Evolutionary conservation across 495 filamentous ascomycete genomes (phyloP), one percentile per base, ranked within the genome.

Genomic region (Penicillium egyptiacum): DNA sequence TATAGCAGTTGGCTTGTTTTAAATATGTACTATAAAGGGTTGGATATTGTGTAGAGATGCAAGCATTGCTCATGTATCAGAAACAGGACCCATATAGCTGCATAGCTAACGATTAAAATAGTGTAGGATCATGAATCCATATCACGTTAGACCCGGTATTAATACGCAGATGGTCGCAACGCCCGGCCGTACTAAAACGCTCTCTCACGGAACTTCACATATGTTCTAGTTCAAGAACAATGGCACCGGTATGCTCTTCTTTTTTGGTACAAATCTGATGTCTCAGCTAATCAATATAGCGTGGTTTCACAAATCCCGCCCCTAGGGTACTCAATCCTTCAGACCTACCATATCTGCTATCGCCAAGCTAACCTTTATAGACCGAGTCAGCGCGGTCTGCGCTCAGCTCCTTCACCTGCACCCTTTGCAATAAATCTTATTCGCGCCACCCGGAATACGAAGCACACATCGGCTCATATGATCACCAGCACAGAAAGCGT

Each of bases 351-450:
- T 8, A 5, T 23, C 10, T 4, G 30, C 46, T 31, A 39, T 31
- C 51, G 14, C 39, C 43, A 37, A 62, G 42, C 56, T 25, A 31
- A 35, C 40, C n/a, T 20, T 28, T 31, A 50, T 73, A 92, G 75
- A 96, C 93, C 4, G 87, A 92, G 58, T 90, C 88, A 35, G 93
- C 93, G 1, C 86, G 90, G 35, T 90, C 91, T 64, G 93, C 93
- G 5, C 79, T 88, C n/a, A 89, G 88, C 61, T 84, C 90, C 26
- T 96, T 98, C 76, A 91, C 89, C 73, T 98, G 81, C 54, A 79
- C 77, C 9, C 72, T 86, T 17, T 86, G 83, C 70, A 77, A 76
- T 52, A 86, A 86, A 59, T 84, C 83, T 14, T 86, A 86, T 61
- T 78, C 76, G 4, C 81, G 83, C 20, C 79, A 83, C 55, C 83